These are phyloP conservation scores for Paraphoma sp. DNA, from an alignment of 2,329 filamentous ascomycete species.

Conservation along the genomic window DNA sequence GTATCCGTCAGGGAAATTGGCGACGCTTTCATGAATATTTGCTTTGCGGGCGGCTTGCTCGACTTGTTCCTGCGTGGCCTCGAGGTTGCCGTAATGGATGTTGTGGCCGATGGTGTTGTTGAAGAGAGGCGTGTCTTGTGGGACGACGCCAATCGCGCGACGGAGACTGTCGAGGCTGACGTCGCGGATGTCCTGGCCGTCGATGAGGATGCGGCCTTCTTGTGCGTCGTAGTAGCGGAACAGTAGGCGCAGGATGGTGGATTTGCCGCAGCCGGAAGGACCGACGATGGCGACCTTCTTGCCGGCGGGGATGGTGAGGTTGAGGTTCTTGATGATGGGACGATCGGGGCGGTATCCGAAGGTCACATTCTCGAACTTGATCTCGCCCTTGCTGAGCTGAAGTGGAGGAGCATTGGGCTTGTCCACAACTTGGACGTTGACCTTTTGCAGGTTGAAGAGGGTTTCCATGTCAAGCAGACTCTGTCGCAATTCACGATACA, in stretches of 20 bases:
- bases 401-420: constrained; percentile 75
- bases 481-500: constrained; percentile 94
- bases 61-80: constrained; percentile 75
- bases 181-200: constrained; percentile 88
- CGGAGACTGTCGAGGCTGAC: constrained; percentile 84
- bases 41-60: constrained; percentile 80
- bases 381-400: constrained; percentile 80
- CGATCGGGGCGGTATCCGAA: constrained; percentile 91
- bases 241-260: constrained; percentile 85
- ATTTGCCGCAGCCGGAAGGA: constrained; percentile 94
- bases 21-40: constrained; percentile 77
- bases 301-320: constrained; percentile 88
- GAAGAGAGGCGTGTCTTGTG: constrained; percentile 95
- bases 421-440: constrained; percentile 87
- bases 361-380: constrained; percentile 91
- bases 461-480: constrained; percentile 98
- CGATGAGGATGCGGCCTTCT: constrained; percentile 83
- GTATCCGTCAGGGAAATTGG: constrained; percentile 85
- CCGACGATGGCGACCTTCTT: constrained; percentile 97
- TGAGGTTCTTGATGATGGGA: constrained; percentile 84
- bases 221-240: constrained; percentile 96
- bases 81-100: constrained; percentile 87
- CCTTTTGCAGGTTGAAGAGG: constrained; percentile 94
- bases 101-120: constrained; percentile 97
- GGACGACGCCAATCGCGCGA: constrained; percentile 88